Evolutionary conservation across 441 rosid species (phyloP), one percentile per base, ranked within the genome.

Genomic region (Codiaeum variegatum): DNA sequence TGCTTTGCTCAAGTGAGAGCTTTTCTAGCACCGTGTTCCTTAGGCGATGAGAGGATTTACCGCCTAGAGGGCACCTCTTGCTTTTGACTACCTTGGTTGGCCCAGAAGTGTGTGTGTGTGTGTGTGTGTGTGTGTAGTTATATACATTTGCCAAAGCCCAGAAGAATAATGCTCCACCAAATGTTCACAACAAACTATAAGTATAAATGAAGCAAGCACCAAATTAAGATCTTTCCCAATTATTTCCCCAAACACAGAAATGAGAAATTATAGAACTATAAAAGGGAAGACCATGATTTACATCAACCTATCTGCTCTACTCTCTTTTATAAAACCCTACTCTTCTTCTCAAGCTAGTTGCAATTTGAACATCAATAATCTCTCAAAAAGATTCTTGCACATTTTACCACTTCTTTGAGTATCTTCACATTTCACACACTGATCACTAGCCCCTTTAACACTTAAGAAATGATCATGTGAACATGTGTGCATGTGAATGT

Each of bases 351-450:
- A 70, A 59, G 21, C 10, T 58, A 55, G 24, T 19, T 36, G 16
- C 32, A 15, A 42, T 40, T 16, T 12, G 38, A 60, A 38, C 23
- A 28, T 21, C 46, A 38, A 51, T 9, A 40, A 46, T 31, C 52
- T 52, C 15, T 51, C 51, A 32, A 49, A 8, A 32, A 59, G 7
- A 19, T 26, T 19, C 13, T 62, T 26, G 12, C 60, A 73, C 23
- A 23, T 24, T 46, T 13, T 10, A 9, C 24, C 13, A 40, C 60
- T 46, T 52, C 38, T 55, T 63, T 72, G 12, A 52, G 9, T 23
- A 72, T 62, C 18, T 5, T 52, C 36, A 60, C 61, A 52, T 28
- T 29, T 61, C 49, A 67, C 61, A 60, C 60, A 51, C 36, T 26
- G 15, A 59, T 34, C 23, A 62, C 11, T 38, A 3, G 55, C 13